These are phyloP conservation scores for Cryptococcus floricola DNA, from an alignment of 1,284 basidiomycete genomes.

Conservation along the genomic window DNA sequence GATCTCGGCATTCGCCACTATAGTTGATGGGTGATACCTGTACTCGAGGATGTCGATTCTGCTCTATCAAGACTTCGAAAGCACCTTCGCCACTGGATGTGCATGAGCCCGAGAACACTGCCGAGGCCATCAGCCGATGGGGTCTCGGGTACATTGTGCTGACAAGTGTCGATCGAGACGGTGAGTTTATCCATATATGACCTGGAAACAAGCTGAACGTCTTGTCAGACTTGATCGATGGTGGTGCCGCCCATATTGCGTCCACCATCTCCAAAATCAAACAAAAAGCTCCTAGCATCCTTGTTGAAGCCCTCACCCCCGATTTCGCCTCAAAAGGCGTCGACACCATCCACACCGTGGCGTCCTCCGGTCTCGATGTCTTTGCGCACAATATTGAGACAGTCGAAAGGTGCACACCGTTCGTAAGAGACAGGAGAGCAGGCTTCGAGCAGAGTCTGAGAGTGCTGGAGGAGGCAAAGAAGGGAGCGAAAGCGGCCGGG, in stretches of 20 bases:
- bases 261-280: constrained; percentile 94
- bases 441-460: constrained; percentile 84
- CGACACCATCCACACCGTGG: constrained; percentile 73
- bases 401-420: constrained; percentile 86
- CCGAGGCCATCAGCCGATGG: constrained; percentile 97
- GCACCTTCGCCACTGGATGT: constrained; percentile 86
- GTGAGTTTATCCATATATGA: constrained; percentile 51
- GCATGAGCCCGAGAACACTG: constrained; percentile 97
- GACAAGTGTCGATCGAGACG: constrained; percentile 95
- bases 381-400: constrained; percentile 99
- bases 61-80: constrained; percentile 91
- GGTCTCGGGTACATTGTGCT: constrained; percentile 97
- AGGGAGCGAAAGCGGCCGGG: constrained; percentile 72
- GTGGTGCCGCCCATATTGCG: constrained; percentile 90
- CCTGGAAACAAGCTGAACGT: too few species aligned
- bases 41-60: constrained; percentile 96
- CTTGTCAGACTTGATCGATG: constrained; percentile 77
- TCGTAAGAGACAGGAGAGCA: constrained; percentile 90
- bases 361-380: constrained; percentile 89
- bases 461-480: constrained; percentile 81
- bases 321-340: constrained; percentile 78
- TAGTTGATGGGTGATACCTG: constrained; percentile 99
- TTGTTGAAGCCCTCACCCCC: constrained; percentile 94
- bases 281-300: constrained; percentile 89
- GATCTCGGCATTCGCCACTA: neutral